Base-by-base conservation (phyloP, 805 yeast genomes). In the Candida succiphila region DNA sequence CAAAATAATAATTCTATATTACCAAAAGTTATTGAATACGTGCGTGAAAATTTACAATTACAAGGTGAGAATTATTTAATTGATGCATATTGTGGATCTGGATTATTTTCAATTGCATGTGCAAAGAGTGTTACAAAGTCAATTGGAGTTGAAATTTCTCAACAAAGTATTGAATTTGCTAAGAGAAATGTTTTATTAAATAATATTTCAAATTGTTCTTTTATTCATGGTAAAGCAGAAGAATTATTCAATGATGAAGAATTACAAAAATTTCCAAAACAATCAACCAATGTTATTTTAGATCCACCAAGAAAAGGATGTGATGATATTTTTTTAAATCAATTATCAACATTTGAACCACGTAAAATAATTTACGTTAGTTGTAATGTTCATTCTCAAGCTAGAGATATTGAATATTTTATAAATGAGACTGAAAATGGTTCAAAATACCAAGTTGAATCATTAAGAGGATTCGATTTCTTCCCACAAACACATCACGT, bases 291-390 rank as follows among this genome's bases (percentile, higher is more conserved):
- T 9, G 92, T 92, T 25, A 87, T 92, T 37, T 71, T 92, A 48
- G 98, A 92, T 56, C 98, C 98, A 4, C 95, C 97, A 28, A 76
- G 98, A 55, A 92, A 89, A 56, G 98, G 98, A 2, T 89, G 97
- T 57, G 96, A 88, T 55, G 82, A 77, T 33, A 75, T 75, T 8
- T 92, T 92, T 51, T 65, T 92, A 57, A 75, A 79, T 43, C 98
- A 92, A 60, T 65, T 92, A 37, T 71, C 92, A 16, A 84, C 67
- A 16, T 92, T 83, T 58, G 65, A 72, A 40, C 97, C 98, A 3
- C 81, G 81, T 13, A 77, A 78, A 46, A 75, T 92, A 35, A 94
- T 92, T n/a, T 92, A 92, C 59, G 83, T 92, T 37, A 85, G 95
- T 40, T 92, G 98, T 65, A 92, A 92, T 52, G 98, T 92, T 31